Evolutionary conservation across 2,329 filamentous ascomycete genomes (phyloP).

Genomic region (Cladosporium colombiae): DNA sequence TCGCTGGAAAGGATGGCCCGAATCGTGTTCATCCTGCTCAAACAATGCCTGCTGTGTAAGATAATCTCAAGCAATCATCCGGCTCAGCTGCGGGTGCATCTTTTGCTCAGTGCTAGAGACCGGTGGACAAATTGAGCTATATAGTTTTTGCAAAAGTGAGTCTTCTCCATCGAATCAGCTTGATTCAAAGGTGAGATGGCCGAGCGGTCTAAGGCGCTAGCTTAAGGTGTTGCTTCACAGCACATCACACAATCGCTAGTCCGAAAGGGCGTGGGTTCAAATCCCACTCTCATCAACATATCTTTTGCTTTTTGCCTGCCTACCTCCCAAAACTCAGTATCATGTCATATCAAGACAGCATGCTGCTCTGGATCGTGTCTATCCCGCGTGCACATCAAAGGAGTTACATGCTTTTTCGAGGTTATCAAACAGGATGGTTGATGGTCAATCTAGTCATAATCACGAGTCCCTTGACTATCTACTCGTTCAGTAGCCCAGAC

Average conservation of each 20-base stretch:
- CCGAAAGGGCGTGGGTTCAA: constrained; percentile 24
- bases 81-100: not conserved
- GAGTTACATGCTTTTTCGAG: not conserved
- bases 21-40: not conserved
- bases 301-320: constrained; percentile 6
- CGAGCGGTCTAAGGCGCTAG: constrained; percentile 21
- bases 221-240: constrained; percentile 8
- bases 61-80: not conserved
- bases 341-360: too few relatives aligned
- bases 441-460: not conserved
- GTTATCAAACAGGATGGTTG: not conserved
- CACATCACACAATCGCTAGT: constrained; percentile 27
- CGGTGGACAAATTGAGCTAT: too few relatives aligned
- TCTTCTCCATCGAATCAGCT: not conserved
- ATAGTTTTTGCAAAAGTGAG: too few relatives aligned
- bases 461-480: not conserved
- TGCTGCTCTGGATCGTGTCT: not conserved
- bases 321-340: not conserved
- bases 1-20: not conserved
- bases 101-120: too few relatives aligned
- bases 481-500: not conserved
- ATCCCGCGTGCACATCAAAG: not conserved
- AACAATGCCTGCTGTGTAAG: not conserved
- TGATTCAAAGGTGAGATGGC: constrained; percentile 19
- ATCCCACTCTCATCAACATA: constrained; percentile 21